These are phyloP conservation scores for Groenewaldozyma tartarivorans DNA, from an alignment of 805 yeast genomes.

Conservation along the genomic window DNA sequence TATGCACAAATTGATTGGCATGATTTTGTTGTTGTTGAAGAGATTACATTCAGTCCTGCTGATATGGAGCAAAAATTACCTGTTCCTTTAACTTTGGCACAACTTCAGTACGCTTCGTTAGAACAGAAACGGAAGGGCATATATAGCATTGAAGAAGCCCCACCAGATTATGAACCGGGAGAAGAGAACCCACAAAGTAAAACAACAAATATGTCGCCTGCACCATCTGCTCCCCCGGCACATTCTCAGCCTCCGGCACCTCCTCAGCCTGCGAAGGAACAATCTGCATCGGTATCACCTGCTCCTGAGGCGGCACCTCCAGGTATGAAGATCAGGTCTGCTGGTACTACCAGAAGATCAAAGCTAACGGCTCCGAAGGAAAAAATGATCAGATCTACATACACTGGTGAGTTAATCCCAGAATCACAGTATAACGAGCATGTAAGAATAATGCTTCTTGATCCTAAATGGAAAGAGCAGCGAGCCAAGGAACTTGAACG, in stretches of 20 bases:
- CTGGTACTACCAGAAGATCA: slow-evolving; percentile 58
- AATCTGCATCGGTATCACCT: background rate
- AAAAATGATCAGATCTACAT: slow-evolving; percentile 58
- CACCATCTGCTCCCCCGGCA: background rate
- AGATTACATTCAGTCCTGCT: slow-evolving; percentile 51
- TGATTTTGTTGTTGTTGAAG: slow-evolving; percentile 63
- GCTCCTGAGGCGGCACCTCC: slow-evolving; percentile 5
- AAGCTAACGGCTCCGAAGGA: slow-evolving; percentile 21
- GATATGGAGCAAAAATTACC: slow-evolving; percentile 39
- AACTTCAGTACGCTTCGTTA: slow-evolving; percentile 53
- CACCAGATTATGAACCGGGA: slow-evolving; percentile 28
- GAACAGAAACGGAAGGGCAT: slow-evolving; percentile 37
- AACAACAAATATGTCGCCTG: background rate
- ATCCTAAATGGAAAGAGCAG: slow-evolving; percentile 69
- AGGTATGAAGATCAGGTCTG: slow-evolving; percentile 52
- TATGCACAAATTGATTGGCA: slow-evolving; percentile 84
- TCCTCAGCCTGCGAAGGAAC: background rate
- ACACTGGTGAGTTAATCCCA: slow-evolving; percentile 61
- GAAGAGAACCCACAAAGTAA: slow-evolving; percentile 2
- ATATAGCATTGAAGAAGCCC: slow-evolving; percentile 33
- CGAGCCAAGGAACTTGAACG: slow-evolving; percentile 31
- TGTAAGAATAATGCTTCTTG: slow-evolving; percentile 56
- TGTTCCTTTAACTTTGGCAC: slow-evolving; percentile 43
- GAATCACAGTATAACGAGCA: slow-evolving; percentile 61
- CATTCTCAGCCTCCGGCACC: slow-evolving; percentile 6